Base-by-base conservation (phyloP, 352 stramenopile genomes). In the Globisporangium parvum region DNA sequence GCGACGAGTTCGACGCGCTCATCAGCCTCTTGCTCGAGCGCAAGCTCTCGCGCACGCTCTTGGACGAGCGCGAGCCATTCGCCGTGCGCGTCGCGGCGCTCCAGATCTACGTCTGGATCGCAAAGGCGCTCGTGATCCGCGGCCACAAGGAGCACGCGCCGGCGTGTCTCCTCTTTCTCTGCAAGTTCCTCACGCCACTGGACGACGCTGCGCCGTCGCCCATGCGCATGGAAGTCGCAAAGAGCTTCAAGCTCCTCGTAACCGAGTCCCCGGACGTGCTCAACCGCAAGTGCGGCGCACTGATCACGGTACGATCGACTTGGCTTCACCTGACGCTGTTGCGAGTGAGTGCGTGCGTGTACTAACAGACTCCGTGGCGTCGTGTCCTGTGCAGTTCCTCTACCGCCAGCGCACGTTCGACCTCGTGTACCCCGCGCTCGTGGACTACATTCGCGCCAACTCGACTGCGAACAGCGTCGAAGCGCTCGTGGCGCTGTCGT, bases 51-150 rank as follows among this genome's bases (percentile, higher is more conserved):
- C 55, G 55, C 46, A 68, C 89, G 35, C 79, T 92, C 48, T 59
- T 70, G 24, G 60, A 85, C 56, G 53, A 75, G 6, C 24, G 48
- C 3, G 59, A 86, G 49, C 59, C 59, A 14, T 56, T 82, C 28
- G 28, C 51, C 1, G 75, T 82, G 17, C 77, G 85, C 11, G 64
- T 83, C 41, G 69, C 80, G 28, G 80, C 82, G 44, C 67, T 94
- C 51, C 80, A 93, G 58, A 88, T 91, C 51, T 94, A 94, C 57
- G 77, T 80, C 9, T 93, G 81, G 80, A 85, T 91, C 60, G 69
- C 77, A 15, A 94, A 94, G 69, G 85, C 77, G 44, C 69, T 94
- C 21, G 67, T 94, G 42, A 84, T 94, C 56, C 75, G 85, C 14
- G 82, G 78, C 11, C 82, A 94, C 66, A 78, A 80, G 53, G 61